Evolutionary conservation across 306 rosid genomes (phyloP), one percentile per base, ranked within the genome.

Genomic region (Vicia sativa): DNA sequence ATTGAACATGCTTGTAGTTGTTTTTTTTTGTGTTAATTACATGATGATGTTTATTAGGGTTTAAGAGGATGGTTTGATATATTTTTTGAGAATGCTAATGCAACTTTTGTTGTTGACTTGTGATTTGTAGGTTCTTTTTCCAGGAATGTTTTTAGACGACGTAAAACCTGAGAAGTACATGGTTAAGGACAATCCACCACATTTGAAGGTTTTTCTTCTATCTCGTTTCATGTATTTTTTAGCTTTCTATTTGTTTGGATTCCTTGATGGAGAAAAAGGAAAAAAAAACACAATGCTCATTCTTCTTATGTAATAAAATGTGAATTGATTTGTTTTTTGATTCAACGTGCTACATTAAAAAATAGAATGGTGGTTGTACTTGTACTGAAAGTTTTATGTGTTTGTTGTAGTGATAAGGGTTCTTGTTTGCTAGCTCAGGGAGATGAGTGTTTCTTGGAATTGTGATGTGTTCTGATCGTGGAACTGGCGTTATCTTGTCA

Each of bases 81-180:
- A 2, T 26, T 26, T 26, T 49, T 12, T 50, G 35, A 60, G 74
- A 56, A 26, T 38, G n/a, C 45, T 82, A 66, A 82, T 60, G 11
- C 11, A 37, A 12, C 39, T 8, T 6, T 61, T 52, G 48, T 16
- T 52, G 16, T 59, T 45, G 28, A 45, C 13, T 62, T 25, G 58
- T 18, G 26, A 66, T 74, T 83, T 83, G 65, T 77, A 86, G 88
- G 34, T 0, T 9, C 0, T 52, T 25, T 74, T 54, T 49, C 88
- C 91, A 0, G 85, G 82, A 10, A 6, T 65, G 42, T 49, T 39
- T 44, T 56, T 86, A 16, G 15, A 9, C 19, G 3, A 21, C 0
- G n/a, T 77, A 15, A 71, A 70, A 4, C 29, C 57, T 0, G 73
- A 79, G 11, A 0, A 13, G 1, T 83, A 81, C 39, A 10, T 41